phyloP scores from a whole-genome alignment of 192 early-diverging fungal genomes.

The Podila verticillata region DNA sequence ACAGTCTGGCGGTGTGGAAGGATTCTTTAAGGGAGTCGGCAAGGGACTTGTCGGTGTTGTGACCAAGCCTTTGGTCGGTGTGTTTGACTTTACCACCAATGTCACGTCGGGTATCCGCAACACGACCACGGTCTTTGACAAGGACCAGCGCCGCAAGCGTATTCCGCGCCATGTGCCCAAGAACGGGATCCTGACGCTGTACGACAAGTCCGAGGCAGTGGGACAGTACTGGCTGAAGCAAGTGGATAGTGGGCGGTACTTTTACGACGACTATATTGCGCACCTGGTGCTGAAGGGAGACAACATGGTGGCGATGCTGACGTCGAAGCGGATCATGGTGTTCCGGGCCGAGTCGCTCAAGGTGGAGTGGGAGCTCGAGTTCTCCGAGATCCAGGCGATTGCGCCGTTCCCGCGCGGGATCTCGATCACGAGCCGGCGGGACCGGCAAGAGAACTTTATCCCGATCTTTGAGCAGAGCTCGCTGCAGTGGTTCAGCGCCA shows the following conservation, averaged over 20 bases:
- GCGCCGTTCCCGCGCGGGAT: constrained; percentile 77
- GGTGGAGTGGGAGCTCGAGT: constrained; percentile 88
- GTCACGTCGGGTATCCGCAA: constrained; percentile 91
- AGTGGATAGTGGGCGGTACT: constrained; percentile 79
- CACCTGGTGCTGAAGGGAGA: constrained; percentile 86
- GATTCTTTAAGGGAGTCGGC: constrained; percentile 95
- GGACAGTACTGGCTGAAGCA: constrained; percentile 90
- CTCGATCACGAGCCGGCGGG: constrained; percentile 69
- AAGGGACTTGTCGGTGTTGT: constrained; percentile 94
- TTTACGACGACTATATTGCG: constrained; percentile 85
- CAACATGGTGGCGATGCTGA: constrained; percentile 88
- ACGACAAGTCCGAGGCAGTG: constrained; percentile 73
- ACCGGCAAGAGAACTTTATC: constrained; percentile 74
- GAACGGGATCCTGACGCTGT: constrained; percentile 83
- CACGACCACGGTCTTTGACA: constrained; percentile 90
- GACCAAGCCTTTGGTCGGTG: constrained; percentile 95
- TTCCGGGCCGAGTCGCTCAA: constrained; percentile 73
- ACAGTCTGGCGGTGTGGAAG: constrained; percentile 87
- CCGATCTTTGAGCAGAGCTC: constrained; percentile 72
- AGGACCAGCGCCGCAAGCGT: constrained; percentile 84
- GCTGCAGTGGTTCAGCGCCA: constrained; percentile 73
- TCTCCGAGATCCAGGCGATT: constrained; percentile 76
- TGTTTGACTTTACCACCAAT: constrained; percentile 94
- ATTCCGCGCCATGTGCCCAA: constrained; percentile 86
- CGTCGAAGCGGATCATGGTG: constrained; percentile 80